Evolutionary conservation across 192 early-diverging fungal species (phyloP), one percentile per base, ranked within the genome.

Genomic region (Borealophlyctis nickersoniae): DNA sequence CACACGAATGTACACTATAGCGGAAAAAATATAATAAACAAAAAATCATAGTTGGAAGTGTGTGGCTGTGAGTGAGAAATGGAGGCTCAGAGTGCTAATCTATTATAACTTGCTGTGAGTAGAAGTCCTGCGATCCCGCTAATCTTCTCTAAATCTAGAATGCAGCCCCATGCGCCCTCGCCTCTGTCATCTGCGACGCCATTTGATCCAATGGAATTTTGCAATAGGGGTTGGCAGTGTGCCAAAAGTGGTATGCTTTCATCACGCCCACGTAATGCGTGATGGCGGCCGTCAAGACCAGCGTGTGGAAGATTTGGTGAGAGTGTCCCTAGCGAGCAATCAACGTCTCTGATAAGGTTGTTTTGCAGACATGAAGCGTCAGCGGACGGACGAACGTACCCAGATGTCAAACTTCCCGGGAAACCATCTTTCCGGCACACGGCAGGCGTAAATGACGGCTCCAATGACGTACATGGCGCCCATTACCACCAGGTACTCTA

Each of bases 241-340:
- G 66, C 66, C 66, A 67, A 55, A 55, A 67, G 58, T 30, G 48
- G 16, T 69, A 53, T n/a, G 60, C 53, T 11, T 52, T 24, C 2
- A 69, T 51, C 3, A 69, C 67, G 33, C 67, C 67, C 35, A 31
- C 32, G 36, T 87, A 92, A 68, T 93, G 92, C 49, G 78, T 59
- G 2, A 82, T 29, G 28, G 90, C 87, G 5, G 89, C 95, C 3
- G 79, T 61, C 5, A 95, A 77, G 7, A 94, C 92, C 52, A 88
- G 85, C 2, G 90, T 31, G 58, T 97, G 95, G 66, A 92, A 95
- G 39, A 97, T 93, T 76, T 97, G 95, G 67, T 94, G 94, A 31
- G 90, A 92, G 2, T 89, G 75, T 49, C 70, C n/a, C 62, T 66
- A 48, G 16, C 14, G 34, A 66, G 27, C 56, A 22, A 27, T 11